Percentiles rank a stretch among this genome's conserved stretches.
phyloP scores from a whole-genome alignment of 2,329 filamentous ascomycete species.

The Aspergillus fructus region DNA sequence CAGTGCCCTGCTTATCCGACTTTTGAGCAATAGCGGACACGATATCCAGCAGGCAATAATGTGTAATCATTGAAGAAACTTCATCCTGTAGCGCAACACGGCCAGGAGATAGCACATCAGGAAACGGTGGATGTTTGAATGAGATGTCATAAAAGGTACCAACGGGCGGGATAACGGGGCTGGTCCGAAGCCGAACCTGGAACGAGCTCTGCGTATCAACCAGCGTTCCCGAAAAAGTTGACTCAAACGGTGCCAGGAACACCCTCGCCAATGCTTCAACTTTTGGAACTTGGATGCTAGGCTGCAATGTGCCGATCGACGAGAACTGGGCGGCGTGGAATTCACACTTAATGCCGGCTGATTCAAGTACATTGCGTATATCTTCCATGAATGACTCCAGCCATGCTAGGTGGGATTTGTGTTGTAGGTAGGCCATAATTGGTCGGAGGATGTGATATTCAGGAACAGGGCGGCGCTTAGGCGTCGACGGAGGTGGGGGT shows the following conservation, averaged over 20 bases:
- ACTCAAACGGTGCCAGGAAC: slow-evolving; percentile 46
- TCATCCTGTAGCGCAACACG: slow-evolving; percentile 35
- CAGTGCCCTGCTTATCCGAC: neutral
- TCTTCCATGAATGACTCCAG: slow-evolving; percentile 34
- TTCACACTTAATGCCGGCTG: slow-evolving; percentile 32
- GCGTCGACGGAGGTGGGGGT: slow-evolving; percentile 57
- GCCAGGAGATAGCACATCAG: slow-evolving; percentile 33
- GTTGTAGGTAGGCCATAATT: slow-evolving; percentile 55
- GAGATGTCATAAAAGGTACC: slow-evolving; percentile 42
- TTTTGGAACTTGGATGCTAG: slow-evolving; percentile 12
- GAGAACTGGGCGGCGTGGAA: slow-evolving; percentile 28
- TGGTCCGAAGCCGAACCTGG: slow-evolving; percentile 39
- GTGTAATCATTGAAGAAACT: slow-evolving; percentile 33
- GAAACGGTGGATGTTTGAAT: slow-evolving; percentile 31
- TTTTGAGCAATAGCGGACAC: slow-evolving; percentile 29
- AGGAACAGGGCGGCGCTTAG: slow-evolving; percentile 49
- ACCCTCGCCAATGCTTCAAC: slow-evolving; percentile 44
- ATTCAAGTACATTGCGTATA: slow-evolving; percentile 30
- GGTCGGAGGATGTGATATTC: slow-evolving; percentile 61
- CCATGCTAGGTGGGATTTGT: slow-evolving; percentile 40
- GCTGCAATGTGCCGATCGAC: slow-evolving; percentile 20
- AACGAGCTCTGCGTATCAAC: slow-evolving; percentile 35
- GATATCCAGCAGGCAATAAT: slow-evolving; percentile 41
- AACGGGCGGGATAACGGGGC: slow-evolving; percentile 29
- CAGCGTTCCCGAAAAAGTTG: slow-evolving; percentile 40